Evolutionary conservation across 345 rosid species (phyloP).

Genomic region (Salix caprea): DNA sequence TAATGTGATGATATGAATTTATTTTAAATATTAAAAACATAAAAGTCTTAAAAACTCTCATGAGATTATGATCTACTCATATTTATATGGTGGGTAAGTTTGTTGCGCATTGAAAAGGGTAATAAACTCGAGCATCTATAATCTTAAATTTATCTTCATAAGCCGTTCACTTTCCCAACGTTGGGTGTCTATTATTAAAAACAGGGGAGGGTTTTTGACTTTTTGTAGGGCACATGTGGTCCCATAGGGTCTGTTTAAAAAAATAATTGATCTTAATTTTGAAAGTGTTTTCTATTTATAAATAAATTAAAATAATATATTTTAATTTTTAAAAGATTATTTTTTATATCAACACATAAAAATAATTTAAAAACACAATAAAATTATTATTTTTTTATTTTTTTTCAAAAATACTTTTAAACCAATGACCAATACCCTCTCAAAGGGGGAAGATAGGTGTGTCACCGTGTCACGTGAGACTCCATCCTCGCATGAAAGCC

Average conservation of each 20-base stretch:
- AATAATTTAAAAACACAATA: no score
- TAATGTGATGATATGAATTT: no score
- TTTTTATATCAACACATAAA: no score
- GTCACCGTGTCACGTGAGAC: constrained; percentile 33
- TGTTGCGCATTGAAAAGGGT: background rate
- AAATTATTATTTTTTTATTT: no score
- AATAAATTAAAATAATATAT: no score
- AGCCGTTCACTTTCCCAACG: background rate
- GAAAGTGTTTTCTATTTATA: no score
- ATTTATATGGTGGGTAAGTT: background rate
- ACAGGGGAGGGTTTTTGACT: background rate
- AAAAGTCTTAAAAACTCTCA: constrained; percentile 6
- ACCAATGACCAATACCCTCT: no score
- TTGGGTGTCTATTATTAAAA: background rate
- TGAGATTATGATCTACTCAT: background rate
- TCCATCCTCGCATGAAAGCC: background rate
- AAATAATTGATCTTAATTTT: no score
- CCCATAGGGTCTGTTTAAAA: background rate
- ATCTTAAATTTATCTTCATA: background rate
- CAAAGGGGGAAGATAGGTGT: background rate
- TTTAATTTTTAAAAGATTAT: no score
- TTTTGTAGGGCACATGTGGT: constrained; percentile 16
- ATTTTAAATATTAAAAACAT: no score
- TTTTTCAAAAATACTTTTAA: no score
- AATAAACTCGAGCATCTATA: background rate